Conservation (phyloP, 2,329 filamentous ascomycete genomes). For the Sporothrix pallida region DNA sequence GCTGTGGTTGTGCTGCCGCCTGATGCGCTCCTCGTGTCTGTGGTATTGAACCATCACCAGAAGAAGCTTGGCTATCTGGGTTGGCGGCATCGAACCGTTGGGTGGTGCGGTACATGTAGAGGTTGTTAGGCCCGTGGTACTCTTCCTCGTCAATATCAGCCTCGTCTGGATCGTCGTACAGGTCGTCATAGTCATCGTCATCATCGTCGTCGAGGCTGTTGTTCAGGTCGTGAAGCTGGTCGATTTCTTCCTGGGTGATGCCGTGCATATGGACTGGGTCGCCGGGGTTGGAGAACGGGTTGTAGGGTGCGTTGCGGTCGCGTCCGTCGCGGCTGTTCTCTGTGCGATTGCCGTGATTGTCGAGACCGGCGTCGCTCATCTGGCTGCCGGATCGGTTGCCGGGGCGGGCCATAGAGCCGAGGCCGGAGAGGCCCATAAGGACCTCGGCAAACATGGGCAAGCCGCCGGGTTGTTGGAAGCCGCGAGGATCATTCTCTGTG, state of each 20-base stretch:
- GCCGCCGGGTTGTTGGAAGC: constrained; percentile 36
- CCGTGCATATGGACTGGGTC: not conserved
- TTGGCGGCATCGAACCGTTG: constrained; percentile 16
- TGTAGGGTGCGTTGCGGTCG: constrained; percentile 4
- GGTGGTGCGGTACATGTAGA: constrained; percentile 50
- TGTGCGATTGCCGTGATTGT: not conserved
- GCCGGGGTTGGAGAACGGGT: not conserved
- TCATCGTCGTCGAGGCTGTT: not conserved
- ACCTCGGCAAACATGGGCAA: constrained; percentile 24
- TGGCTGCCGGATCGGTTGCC: constrained; percentile 7
- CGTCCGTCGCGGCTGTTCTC: constrained; percentile 2
- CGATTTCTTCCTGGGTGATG: not conserved
- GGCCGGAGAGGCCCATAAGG: constrained; percentile 21
- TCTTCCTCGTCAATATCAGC: constrained; percentile 62
- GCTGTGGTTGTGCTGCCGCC: constrained; percentile 9
- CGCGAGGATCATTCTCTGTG: constrained; percentile 66
- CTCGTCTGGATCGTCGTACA: constrained; percentile 59
- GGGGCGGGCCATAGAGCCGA: not conserved
- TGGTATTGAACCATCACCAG: too few relatives aligned
- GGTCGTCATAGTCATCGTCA: constrained; percentile 33
- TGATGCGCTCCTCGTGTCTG: not conserved
- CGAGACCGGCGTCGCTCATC: constrained; percentile 7
- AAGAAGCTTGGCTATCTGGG: not conserved
- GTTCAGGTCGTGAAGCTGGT: too few relatives aligned
- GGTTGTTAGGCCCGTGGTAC: constrained; percentile 48